Conservation (phyloP, 768 basidiomycete species). For the Sistotremastrum suecicum region DNA sequence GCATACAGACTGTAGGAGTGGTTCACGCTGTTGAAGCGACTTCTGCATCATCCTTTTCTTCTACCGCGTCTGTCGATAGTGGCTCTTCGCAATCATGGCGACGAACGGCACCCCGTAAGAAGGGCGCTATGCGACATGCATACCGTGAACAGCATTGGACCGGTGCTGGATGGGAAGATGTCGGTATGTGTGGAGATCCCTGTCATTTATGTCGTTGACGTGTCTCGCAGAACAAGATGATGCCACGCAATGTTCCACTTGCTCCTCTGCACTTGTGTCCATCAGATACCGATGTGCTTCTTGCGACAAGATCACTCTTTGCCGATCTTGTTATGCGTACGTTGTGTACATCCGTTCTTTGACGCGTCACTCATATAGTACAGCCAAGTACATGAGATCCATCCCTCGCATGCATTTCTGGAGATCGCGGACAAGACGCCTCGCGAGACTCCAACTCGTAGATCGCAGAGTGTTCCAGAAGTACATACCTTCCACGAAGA, state of each 20-base stretch:
- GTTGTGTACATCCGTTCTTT: conserved; percentile 5
- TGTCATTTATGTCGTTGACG: conserved; percentile 1
- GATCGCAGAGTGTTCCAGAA: conserved; percentile 28
- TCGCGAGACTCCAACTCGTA: conserved; percentile 2
- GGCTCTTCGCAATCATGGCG: conserved; percentile 25
- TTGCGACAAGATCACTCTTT: conserved; percentile 69
- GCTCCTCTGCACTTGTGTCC: conserved; percentile 40
- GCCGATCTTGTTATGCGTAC: conserved; percentile 72
- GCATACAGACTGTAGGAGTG: conserved; percentile 66
- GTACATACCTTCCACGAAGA: conserved; percentile 18
- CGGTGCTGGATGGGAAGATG: conserved; percentile 70
- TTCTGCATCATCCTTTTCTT: conserved; percentile 33
- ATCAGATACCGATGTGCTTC: conserved; percentile 77
- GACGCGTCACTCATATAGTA: conserved; percentile 3
- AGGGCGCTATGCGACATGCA: conserved; percentile 70
- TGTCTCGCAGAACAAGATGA: conserved; percentile 56
- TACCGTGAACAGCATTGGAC: conserved; percentile 84
- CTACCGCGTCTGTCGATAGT: conserved; percentile 13
- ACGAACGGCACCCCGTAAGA: conserved; percentile 52
- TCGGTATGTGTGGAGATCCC: conserved; percentile 41
- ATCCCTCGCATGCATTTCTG: conserved; percentile 80
- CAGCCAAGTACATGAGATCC: conserved; percentile 84
- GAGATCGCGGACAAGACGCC: conserved; percentile 52
- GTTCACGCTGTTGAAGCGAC: conserved; percentile 58
- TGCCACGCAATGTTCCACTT: conserved; percentile 68